These are phyloP conservation scores for Nannochloropsis oceanica DNA, from an alignment of 108 stramenopile genomes.

Conservation along the genomic window DNA sequence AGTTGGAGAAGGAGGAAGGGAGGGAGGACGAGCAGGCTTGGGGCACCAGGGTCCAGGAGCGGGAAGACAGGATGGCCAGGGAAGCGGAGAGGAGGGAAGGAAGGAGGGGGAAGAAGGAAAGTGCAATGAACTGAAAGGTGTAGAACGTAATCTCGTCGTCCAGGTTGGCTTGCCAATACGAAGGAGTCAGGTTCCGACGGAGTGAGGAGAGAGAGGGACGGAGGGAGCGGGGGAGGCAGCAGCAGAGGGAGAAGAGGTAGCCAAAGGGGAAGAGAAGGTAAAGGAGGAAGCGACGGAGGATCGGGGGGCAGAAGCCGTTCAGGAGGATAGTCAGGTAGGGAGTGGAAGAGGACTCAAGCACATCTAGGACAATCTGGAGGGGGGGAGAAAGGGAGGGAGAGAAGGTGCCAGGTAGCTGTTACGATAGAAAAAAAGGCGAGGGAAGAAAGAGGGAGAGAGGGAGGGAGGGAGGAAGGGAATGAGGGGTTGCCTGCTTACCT, in stretches of 20 bases:
- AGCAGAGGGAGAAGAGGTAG: neutral
- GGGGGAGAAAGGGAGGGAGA: neutral
- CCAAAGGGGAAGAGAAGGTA: neutral
- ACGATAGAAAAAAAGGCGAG: neutral
- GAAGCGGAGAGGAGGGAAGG: neutral
- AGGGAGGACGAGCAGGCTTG: neutral
- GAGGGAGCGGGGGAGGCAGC: neutral
- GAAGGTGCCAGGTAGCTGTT: neutral
- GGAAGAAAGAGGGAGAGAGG: neutral
- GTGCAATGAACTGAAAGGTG: neutral
- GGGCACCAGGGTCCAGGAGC: neutral
- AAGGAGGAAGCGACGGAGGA: neutral
- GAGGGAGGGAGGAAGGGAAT: no score
- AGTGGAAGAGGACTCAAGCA: neutral
- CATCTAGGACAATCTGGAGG: neutral
- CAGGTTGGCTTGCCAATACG: neutral
- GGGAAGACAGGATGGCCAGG: neutral
- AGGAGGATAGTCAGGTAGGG: neutral
- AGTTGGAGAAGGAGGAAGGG: neutral
- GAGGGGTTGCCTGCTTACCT: no score
- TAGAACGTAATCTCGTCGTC: neutral
- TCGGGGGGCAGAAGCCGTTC: neutral
- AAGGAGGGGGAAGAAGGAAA: neutral
- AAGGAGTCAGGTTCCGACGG: neutral
- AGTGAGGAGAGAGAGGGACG: neutral